A percentile compares a stretch with the other conserved stretches of the same genome.
These are phyloP conservation scores for Neoscytalidium dimidiatum DNA, from an alignment of 2,329 filamentous ascomycete genomes.

Conservation along the genomic window DNA sequence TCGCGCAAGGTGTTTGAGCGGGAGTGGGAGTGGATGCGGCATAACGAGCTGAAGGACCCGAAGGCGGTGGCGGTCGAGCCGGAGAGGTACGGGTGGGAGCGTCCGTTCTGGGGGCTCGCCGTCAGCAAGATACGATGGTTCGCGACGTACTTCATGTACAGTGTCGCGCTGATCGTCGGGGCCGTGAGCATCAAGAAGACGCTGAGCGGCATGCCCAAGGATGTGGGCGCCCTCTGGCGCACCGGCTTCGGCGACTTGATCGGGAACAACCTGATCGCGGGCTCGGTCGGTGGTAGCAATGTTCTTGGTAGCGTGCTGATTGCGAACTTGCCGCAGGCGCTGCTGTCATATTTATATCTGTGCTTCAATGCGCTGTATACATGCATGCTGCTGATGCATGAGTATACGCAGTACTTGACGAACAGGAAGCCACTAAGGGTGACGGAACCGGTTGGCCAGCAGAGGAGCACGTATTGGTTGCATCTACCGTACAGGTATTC, in stretches of 20 bases:
- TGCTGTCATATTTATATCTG: constrained; percentile 50
- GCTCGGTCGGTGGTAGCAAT: constrained; percentile 18
- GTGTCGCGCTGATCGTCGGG: neutral
- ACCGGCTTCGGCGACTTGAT: constrained; percentile 15
- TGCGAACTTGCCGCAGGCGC: constrained; percentile 23
- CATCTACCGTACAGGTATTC: constrained; percentile 42
- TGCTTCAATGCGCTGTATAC: constrained; percentile 51
- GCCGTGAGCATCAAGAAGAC: constrained; percentile 17
- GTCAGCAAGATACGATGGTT: constrained; percentile 13
- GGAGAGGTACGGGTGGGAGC: neutral
- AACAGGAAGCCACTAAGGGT: constrained; percentile 41
- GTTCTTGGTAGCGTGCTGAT: neutral
- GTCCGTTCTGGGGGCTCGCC: neutral
- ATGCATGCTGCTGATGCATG: constrained; percentile 48
- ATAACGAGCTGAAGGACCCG: neutral
- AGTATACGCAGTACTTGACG: constrained; percentile 47
- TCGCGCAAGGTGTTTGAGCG: constrained; percentile 13
- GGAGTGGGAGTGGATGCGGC: constrained; percentile 16
- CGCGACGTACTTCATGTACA: constrained; percentile 3
- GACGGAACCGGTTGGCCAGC: constrained; percentile 35
- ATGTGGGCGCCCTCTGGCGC: constrained; percentile 21
- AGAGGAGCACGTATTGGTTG: constrained; percentile 45
- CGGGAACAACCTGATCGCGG: constrained; percentile 12
- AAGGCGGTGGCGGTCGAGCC: neutral
- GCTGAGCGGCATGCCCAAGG: constrained; percentile 2